Evolutionary conservation across 2,329 filamentous ascomycete species (phyloP).

Genomic region (Cryphonectria naterciae): DNA sequence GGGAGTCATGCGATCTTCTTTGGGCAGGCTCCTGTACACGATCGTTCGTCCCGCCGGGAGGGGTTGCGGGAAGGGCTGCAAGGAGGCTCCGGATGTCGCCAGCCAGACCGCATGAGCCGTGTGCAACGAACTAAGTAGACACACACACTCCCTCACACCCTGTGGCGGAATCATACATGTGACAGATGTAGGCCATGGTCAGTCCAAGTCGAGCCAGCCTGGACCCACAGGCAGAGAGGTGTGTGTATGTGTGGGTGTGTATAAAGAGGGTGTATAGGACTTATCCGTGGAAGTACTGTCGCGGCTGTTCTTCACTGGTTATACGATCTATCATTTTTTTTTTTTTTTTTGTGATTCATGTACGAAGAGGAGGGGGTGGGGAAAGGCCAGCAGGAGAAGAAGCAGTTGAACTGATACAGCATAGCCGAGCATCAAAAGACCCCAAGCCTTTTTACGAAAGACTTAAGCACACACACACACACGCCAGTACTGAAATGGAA

Average conservation of each 20-base stretch:
- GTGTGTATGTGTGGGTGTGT: background rate
- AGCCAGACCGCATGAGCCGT: slow-evolving; percentile 7
- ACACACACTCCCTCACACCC: slow-evolving; percentile 19
- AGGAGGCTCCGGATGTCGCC: slow-evolving; percentile 5
- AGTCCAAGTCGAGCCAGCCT: background rate
- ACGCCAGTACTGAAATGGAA: slow-evolving; percentile 3
- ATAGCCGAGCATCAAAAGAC: background rate
- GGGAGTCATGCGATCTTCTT: background rate
- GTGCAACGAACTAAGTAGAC: slow-evolving; percentile 1
- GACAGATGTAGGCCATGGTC: slow-evolving; percentile 13
- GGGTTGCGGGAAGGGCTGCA: slow-evolving; percentile 13
- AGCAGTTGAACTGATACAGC: background rate
- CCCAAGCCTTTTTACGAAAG: background rate
- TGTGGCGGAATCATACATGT: slow-evolving; percentile 9
- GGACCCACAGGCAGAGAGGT: background rate
- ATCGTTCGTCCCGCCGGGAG: background rate
- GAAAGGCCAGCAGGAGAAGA: background rate
- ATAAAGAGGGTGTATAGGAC: background rate
- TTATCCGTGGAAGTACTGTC: background rate
- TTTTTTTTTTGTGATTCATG: background rate
- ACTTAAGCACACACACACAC: background rate
- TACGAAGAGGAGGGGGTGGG: no score
- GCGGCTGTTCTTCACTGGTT: background rate
- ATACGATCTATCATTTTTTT: background rate
- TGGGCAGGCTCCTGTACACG: background rate